Conservation (phyloP, 805 yeast species). For the Starmera dryadoides region DNA sequence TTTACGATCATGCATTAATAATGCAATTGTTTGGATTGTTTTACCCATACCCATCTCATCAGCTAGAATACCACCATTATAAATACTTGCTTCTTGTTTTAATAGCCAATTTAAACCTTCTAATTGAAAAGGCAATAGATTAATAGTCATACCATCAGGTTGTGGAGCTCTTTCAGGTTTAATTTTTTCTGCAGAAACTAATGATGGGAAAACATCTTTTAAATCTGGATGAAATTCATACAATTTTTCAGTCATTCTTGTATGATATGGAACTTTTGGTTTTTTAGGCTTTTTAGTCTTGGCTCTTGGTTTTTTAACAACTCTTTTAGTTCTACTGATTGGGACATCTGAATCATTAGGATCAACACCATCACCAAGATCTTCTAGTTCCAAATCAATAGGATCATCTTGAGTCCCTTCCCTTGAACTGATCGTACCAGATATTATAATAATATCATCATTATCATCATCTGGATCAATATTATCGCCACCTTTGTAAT, state of each 20-base stretch:
- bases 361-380: conserved; percentile 7
- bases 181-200: conserved; percentile 40
- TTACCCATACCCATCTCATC: conserved; percentile 99
- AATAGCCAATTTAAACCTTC: conserved; percentile 92
- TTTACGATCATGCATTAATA: conserved; percentile 61
- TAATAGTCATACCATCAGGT: conserved; percentile 71
- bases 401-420: conserved; percentile 11
- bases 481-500: conserved; percentile 16
- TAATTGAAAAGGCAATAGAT: conserved; percentile 79
- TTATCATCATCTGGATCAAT: conserved; percentile 20
- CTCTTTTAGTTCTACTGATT: conserved; percentile 10
- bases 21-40: conserved; percentile 90
- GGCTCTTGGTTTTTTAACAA: conserved; percentile 11
- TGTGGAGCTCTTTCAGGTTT: conserved; percentile 55
- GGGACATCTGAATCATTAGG: conserved; percentile 22
- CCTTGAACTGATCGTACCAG: conserved; percentile 1
- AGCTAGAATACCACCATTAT: conserved; percentile 87
- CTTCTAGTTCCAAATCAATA: conserved; percentile 8
- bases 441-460: conserved; percentile 16
- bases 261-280: conserved; percentile 60
- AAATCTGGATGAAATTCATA: conserved; percentile 77
- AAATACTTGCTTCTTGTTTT: conserved; percentile 71
- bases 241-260: conserved; percentile 60
- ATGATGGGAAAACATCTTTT: conserved; percentile 59
- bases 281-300: conserved; percentile 22